These are phyloP conservation scores for Cutaneotrichosporon sp. DNA, from an alignment of 1,284 basidiomycete genomes.

Conservation along the genomic window DNA sequence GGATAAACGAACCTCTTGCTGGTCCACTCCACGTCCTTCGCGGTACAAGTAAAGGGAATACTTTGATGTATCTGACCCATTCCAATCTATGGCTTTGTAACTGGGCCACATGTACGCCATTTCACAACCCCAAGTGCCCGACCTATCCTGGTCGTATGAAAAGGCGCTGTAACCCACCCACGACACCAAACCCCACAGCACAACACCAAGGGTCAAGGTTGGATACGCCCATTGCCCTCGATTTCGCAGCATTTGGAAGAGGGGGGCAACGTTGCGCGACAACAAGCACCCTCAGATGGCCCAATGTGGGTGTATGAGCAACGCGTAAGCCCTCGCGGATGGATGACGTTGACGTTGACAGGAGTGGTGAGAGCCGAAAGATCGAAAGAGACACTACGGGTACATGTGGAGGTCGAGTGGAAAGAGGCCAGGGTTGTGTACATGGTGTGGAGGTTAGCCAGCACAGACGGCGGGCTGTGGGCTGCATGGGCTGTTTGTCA, in stretches of 20 bases:
- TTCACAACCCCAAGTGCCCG: constrained; percentile 58
- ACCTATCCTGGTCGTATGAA: constrained; percentile 13
- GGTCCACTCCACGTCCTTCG: constrained; percentile 73
- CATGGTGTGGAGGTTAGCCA: too few relatives aligned
- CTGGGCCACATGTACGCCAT: constrained; percentile 98
- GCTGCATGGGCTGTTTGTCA: too few relatives aligned
- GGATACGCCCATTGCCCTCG: too few relatives aligned
- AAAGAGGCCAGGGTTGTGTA: too few relatives aligned
- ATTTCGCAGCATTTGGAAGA: not conserved
- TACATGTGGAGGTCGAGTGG: too few relatives aligned
- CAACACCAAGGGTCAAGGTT: not conserved
- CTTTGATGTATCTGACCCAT: constrained; percentile 51
- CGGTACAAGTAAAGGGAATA: constrained; percentile 88
- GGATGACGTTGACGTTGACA: too few relatives aligned
- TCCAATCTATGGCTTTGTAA: constrained; percentile 62
- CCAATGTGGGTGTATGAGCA: too few relatives aligned
- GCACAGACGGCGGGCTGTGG: too few relatives aligned
- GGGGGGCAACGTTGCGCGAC: not conserved
- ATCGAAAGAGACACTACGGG: too few relatives aligned
- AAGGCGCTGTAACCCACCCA: constrained; percentile 10
- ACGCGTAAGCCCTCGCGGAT: too few relatives aligned
- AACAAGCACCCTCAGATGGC: too few relatives aligned
- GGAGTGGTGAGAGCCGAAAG: too few relatives aligned
- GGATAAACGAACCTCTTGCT: constrained; percentile 53
- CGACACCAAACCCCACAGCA: constrained; percentile 6